phyloP scores from a whole-genome alignment of 345 rosid genomes.

The Citrus maxima region DNA sequence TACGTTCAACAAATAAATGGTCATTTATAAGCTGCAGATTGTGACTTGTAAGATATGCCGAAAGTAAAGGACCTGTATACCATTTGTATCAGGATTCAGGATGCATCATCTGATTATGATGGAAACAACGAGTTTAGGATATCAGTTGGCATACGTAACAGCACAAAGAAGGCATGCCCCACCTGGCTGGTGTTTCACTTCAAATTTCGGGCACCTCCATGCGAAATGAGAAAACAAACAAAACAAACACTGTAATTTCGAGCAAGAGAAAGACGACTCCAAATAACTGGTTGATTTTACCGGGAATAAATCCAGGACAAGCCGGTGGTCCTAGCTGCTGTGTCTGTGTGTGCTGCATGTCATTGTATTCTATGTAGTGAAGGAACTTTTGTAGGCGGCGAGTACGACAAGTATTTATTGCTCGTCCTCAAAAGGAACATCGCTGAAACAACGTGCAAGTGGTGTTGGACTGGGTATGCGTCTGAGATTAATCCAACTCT shows the following conservation, averaged over 20 bases:
- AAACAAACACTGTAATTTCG: not conserved
- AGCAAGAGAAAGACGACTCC: not conserved
- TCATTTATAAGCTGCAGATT: too few relatives aligned
- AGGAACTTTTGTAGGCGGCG: not conserved
- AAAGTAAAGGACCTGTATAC: not conserved
- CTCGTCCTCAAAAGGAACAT: not conserved
- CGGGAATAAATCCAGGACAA: not conserved
- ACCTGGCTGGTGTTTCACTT: not conserved
- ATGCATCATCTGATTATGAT: not conserved
- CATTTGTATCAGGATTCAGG: not conserved
- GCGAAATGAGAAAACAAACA: not conserved
- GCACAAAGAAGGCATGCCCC: not conserved
- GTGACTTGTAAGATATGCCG: too few relatives aligned
- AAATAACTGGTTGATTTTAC: not conserved
- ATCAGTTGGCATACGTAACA: not conserved
- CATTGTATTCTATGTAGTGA: not conserved
- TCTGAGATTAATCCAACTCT: not conserved
- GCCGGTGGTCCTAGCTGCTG: too few relatives aligned
- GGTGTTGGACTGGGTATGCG: not conserved
- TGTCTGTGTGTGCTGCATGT: too few relatives aligned
- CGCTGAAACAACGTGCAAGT: not conserved
- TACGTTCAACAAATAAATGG: not conserved
- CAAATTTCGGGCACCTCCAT: not conserved
- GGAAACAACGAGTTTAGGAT: not conserved
- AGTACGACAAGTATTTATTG: not conserved